These are phyloP conservation scores for Collybiopsis confluens DNA, from an alignment of 768 basidiomycete species.

Conservation along the genomic window DNA sequence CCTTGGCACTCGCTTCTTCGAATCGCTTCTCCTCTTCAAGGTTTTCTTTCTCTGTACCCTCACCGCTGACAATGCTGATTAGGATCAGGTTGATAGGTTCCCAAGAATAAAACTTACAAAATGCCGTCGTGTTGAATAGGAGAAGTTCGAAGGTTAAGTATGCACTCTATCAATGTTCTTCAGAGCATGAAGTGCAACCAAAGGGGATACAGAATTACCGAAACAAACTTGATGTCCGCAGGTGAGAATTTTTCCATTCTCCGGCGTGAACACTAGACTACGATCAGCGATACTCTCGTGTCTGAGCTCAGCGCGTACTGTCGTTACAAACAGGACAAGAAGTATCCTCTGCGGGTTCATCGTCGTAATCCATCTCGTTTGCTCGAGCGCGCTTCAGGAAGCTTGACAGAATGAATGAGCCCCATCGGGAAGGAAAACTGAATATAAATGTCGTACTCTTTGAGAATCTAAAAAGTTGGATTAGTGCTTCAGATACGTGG, in stretches of 20 bases:
- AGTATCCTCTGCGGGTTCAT: slow-evolving; percentile 32
- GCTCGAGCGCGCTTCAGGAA: slow-evolving; percentile 47
- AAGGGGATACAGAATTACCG: slow-evolving; percentile 27
- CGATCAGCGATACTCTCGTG: not conserved
- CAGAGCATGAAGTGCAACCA: not conserved
- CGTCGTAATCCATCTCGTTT: slow-evolving; percentile 40
- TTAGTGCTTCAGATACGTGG: not conserved
- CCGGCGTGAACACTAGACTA: slow-evolving; percentile 38
- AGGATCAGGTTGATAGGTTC: not conserved
- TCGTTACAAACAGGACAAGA: slow-evolving; percentile 69
- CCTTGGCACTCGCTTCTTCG: slow-evolving; percentile 53
- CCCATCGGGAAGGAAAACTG: not conserved
- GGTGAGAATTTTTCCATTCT: slow-evolving; percentile 54
- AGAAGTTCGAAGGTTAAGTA: slow-evolving; percentile 47
- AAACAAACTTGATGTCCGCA: slow-evolving; percentile 70
- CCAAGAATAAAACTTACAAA: slow-evolving; percentile 34
- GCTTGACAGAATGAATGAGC: slow-evolving; percentile 12
- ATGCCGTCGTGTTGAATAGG: slow-evolving; percentile 53
- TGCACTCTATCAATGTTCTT: slow-evolving; percentile 38
- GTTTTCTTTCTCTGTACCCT: slow-evolving; percentile 54
- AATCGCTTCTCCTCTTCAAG: slow-evolving; percentile 49
- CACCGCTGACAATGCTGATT: slow-evolving; percentile 33
- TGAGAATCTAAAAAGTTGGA: not conserved
- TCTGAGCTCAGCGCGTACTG: not conserved
- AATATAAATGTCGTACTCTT: not conserved